phyloP scores from a whole-genome alignment of 331 rosid species.

The Quercus phellos region DNA sequence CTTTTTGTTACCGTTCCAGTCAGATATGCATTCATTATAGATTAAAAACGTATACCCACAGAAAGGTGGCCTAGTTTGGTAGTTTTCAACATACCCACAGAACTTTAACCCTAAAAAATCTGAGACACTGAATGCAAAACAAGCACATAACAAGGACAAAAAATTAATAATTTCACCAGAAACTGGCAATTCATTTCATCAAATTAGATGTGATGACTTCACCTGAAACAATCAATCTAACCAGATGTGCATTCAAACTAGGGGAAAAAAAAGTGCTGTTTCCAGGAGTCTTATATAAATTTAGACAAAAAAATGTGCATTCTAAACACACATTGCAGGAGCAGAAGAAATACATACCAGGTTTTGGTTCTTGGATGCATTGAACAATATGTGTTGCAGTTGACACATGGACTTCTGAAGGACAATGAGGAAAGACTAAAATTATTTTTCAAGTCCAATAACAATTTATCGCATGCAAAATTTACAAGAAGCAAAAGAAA shows the following conservation, averaged over 20 bases:
- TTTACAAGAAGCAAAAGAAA: background rate
- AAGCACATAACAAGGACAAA: background rate
- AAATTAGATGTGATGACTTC: background rate
- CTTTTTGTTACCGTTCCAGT: background rate
- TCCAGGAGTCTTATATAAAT: background rate
- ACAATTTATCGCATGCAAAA: background rate
- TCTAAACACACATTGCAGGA: background rate
- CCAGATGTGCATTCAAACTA: background rate
- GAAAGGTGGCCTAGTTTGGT: background rate
- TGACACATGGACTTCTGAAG: slow-evolving; percentile 14
- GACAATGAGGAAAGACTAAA: background rate
- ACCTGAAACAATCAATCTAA: background rate
- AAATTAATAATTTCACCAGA: background rate
- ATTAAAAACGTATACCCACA: background rate
- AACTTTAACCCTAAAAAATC: background rate
- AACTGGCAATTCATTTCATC: background rate
- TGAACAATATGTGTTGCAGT: slow-evolving; percentile 3
- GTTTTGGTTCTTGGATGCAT: slow-evolving; percentile 1
- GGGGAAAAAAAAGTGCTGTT: background rate
- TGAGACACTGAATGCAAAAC: background rate
- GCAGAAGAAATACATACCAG: slow-evolving; percentile 2
- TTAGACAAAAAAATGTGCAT: background rate
- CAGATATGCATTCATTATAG: background rate
- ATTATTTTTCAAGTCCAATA: background rate
- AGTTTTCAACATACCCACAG: background rate